Base-by-base conservation (phyloP, 352 stramenopile genomes). In the Pythium volutum region DNA sequence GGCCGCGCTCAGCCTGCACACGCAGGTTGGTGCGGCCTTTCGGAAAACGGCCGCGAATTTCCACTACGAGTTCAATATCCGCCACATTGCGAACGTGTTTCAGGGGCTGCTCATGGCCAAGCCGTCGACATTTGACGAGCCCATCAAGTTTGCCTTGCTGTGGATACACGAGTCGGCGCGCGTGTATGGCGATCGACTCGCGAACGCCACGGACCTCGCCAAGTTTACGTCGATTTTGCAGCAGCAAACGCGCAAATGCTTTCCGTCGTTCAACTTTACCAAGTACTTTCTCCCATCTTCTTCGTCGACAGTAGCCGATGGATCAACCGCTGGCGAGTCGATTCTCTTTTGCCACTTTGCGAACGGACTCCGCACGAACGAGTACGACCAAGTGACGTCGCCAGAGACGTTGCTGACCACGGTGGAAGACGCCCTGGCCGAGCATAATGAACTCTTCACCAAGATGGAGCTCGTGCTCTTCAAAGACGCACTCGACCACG, bases 51-150 rank as follows among this genome's bases (percentile, higher is more conserved):
- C 95, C 0, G 78, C 83, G 6, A 98, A 98, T 49, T 98, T 98
- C 59, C 95, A 98, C 70, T 98, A 98, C 66, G 93, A 98, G 54
- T 98, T 98, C 69, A 98, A 98, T 69, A 97, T 98, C 53, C 87
- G 96, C 9, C 91, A 98, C 67, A 71, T 98, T 3, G 88, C 82
- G 9, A 98, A 97, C 57, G 89, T 98, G 4, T 98, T 98, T 54
- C 94, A 98, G 70, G 95, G 95, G 7, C 56, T 98, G 25, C 66
- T 98, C 9, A 87, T 97, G 53, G 88, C 89, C 9, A 88, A 91
- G 39, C 87, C 92, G 20, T 72, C 82, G 7, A 85, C 66, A 3
- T 93, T 95, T 64, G 80, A 94, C 52, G 87, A 98, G 31, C 81
- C 93, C 3, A 51, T 87, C 0, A 97, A 97, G 63, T 85, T 99